Base-by-base conservation (phyloP, 345 rosid species). In the Boechera retrofracta region DNA sequence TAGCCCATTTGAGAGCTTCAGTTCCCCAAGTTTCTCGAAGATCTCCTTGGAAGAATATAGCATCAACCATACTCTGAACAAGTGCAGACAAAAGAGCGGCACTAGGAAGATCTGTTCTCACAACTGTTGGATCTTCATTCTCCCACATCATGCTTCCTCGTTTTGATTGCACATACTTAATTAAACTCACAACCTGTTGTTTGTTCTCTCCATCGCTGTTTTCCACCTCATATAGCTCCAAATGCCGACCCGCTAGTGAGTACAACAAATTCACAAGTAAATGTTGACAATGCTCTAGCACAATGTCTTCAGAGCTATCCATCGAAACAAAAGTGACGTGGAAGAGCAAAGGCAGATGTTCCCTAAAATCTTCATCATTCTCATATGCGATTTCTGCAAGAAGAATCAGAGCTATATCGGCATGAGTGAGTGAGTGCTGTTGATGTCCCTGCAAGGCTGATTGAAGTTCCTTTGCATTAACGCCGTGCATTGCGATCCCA, bases 61-160 rank as follows among this genome's bases (percentile, higher is more conserved):
- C 99, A 86, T 95, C 98, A 56, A 95, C 99, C 99, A 95, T 95
- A 79, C 98, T 92, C 80, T 92, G 98, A 67, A 95, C 99, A 10
- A 95, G 94, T 39, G 98, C 97, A 71, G 98, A 95, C 79, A 95
- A 81, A 42, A 95, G 96, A 21, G 97, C 91, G 16, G 99, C 96
- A 79, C 98, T 92, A 15, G 99, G 98, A 85, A 95, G 98, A 67
- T 91, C 94, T 35, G 90, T 87, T 86, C 89, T 84, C 60, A 85
- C 82, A 51, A 95, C 94, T 0, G 98, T 79, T 70, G 97, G 94
- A 77, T 95, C 98, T 87, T 95, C 99, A 62, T 92, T 95, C 83
- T 91, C 98, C 99, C 99, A 95, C 99, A 95, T 95, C 99, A 95
- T 95, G 87, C 91, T 91, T 66, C 99, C 99, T 53, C 98, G 89